Conservation (phyloP, 345 rosid species). For the Limnanthes douglasii region DNA sequence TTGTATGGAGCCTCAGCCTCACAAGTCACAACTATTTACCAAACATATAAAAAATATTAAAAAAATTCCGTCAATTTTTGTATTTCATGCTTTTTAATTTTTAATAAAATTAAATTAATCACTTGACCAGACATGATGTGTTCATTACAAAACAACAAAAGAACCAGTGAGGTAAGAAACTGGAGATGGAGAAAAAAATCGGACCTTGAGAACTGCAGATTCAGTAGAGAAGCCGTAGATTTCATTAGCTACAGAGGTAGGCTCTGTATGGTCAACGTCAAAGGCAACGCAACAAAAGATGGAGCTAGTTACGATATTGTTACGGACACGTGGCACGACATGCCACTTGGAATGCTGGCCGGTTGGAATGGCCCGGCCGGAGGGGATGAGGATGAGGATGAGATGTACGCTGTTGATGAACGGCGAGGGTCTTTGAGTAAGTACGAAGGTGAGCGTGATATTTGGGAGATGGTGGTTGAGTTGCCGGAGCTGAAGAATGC, state of each 20-base stretch:
- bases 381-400: slow-evolving; percentile 26
- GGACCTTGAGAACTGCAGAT: slow-evolving; percentile 24
- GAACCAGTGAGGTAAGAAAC: neutral
- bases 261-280: slow-evolving; percentile 40
- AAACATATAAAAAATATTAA: no score
- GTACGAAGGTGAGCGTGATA: slow-evolving; percentile 17
- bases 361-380: slow-evolving; percentile 49
- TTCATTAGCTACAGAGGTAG: slow-evolving; percentile 30
- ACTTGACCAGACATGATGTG: no score
- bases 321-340: slow-evolving; percentile 18
- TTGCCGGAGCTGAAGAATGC: slow-evolving; percentile 26
- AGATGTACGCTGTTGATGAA: slow-evolving; percentile 35
- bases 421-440: slow-evolving; percentile 15
- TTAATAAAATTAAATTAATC: no score
- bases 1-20: no score
- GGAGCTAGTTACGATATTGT: slow-evolving; percentile 26
- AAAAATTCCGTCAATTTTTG: no score
- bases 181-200: slow-evolving; percentile 24
- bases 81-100: no score
- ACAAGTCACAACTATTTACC: no score
- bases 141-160: neutral
- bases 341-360: slow-evolving; percentile 32
- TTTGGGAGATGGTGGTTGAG: slow-evolving; percentile 23
- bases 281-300: slow-evolving; percentile 31
- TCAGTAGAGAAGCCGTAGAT: slow-evolving; percentile 42